Evolutionary conservation across 148 eudicot genomes (phyloP).

Genomic region (Chenopodium formosanum): DNA sequence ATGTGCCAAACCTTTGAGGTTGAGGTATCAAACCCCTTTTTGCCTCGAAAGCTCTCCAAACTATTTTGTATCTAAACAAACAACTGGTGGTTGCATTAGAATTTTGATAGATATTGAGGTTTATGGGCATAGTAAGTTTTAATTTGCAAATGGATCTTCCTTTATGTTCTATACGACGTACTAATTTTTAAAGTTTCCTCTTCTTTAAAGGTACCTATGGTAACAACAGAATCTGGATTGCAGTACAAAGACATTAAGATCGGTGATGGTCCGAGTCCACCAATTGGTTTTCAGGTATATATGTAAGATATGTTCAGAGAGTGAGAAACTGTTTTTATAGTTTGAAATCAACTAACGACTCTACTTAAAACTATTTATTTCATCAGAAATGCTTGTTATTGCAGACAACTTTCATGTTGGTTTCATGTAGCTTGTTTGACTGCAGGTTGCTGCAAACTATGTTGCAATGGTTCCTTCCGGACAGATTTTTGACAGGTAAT

Average conservation of each 20-base stretch:
- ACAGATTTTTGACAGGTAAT: conserved; percentile 93
- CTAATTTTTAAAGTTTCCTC: background rate
- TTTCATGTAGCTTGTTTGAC: conserved; percentile 4
- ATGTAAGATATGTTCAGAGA: background rate
- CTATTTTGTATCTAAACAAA: background rate
- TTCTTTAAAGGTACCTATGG: conserved; percentile 74
- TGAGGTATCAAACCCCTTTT: background rate
- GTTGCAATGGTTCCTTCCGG: conserved; percentile 99
- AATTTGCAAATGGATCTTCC: conserved; percentile 1
- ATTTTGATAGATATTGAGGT: background rate
- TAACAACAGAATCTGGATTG: conserved; percentile 94
- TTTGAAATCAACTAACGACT: background rate
- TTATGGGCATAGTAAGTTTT: background rate
- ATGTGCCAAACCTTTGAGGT: background rate
- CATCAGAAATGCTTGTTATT: background rate
- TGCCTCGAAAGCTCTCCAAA: background rate
- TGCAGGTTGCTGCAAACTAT: conserved; percentile 95
- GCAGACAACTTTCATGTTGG: background rate
- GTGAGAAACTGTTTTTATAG: background rate
- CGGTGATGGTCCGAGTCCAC: conserved; percentile 89
- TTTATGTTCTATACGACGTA: background rate
- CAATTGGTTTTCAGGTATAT: conserved; percentile 92
- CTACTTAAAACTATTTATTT: background rate
- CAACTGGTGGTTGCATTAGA: background rate
- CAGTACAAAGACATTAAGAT: conserved; percentile 93